Evolutionary conservation across 306 rosid genomes (phyloP).

Genomic region (Sindora glabra): DNA sequence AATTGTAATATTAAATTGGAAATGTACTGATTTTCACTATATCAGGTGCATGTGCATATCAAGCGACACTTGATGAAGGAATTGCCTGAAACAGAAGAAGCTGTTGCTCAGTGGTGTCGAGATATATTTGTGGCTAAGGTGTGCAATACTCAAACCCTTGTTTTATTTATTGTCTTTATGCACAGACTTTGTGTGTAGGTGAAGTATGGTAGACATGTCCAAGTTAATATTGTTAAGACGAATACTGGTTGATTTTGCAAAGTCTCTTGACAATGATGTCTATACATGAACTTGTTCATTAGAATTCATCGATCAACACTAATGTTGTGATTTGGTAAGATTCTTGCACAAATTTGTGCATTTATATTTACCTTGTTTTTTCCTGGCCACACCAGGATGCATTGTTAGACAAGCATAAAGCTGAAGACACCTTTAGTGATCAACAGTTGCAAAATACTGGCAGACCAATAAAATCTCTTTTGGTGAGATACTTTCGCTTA

Average conservation of each 20-base stretch:
- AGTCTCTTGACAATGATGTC: no score
- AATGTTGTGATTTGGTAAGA: neutral
- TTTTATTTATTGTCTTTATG: neutral
- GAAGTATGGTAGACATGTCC: neutral
- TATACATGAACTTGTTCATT: neutral
- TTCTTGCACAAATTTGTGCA: no score
- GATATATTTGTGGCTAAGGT: slow-evolving; percentile 84
- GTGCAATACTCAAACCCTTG: neutral
- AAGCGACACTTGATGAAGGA: slow-evolving; percentile 84
- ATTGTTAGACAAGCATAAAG: slow-evolving; percentile 67
- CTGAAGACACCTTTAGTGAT: slow-evolving; percentile 62
- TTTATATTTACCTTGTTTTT: neutral
- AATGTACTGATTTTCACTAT: neutral
- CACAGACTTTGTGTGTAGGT: neutral
- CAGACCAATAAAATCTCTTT: slow-evolving; percentile 69
- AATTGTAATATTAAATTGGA: neutral
- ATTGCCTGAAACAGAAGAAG: slow-evolving; percentile 83
- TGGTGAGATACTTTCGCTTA: slow-evolving; percentile 46
- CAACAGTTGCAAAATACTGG: slow-evolving; percentile 49
- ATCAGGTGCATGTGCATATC: slow-evolving; percentile 84
- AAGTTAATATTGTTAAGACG: neutral
- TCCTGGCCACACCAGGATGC: slow-evolving; percentile 49
- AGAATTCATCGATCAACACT: neutral
- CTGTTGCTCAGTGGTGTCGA: slow-evolving; percentile 91
- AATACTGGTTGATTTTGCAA: no score